A percentile compares a stretch with the other conserved stretches of the same genome.
Conservation (phyloP, 2,329 filamentous ascomycete species). For the Fonsecaea pedrosoi region DNA sequence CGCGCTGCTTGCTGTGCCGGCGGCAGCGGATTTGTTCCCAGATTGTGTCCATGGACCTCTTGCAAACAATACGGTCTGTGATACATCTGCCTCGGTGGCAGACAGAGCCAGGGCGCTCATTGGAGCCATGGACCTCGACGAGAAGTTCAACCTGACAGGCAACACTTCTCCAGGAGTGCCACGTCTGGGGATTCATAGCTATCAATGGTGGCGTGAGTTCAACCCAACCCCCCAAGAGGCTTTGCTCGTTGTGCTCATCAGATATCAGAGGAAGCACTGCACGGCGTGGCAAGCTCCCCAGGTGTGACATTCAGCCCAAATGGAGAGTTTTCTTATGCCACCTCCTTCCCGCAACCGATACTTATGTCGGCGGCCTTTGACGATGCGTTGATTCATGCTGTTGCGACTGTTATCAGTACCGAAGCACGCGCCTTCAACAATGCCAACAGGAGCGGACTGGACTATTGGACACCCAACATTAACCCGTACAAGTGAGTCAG, state of each 20-base stretch:
- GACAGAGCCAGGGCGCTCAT: slow-evolving; percentile 58
- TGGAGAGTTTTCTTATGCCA: slow-evolving; percentile 65
- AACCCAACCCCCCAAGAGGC: neutral
- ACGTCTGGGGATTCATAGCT: slow-evolving; percentile 63
- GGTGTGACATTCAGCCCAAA: slow-evolving; percentile 62
- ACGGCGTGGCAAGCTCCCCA: slow-evolving; percentile 64
- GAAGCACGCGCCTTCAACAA: slow-evolving; percentile 72
- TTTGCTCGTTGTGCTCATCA: slow-evolving; percentile 12
- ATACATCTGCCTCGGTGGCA: slow-evolving; percentile 50
- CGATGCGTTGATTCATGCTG: slow-evolving; percentile 63
- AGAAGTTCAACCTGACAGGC: slow-evolving; percentile 63
- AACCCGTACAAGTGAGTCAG: slow-evolving; percentile 59
- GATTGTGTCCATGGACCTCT: slow-evolving; percentile 61
- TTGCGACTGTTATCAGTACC: slow-evolving; percentile 61
- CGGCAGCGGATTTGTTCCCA: slow-evolving; percentile 43
- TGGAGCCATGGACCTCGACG: slow-evolving; percentile 58
- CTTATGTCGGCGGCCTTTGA: slow-evolving; percentile 69
- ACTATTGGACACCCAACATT: slow-evolving; percentile 72
- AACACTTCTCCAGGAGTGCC: slow-evolving; percentile 59
- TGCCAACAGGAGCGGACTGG: slow-evolving; percentile 60
- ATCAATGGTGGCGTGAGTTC: slow-evolving; percentile 49
- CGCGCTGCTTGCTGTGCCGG: slow-evolving; percentile 23
- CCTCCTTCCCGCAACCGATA: slow-evolving; percentile 71
- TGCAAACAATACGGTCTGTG: slow-evolving; percentile 59
- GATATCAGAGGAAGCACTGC: slow-evolving; percentile 54